Base-by-base conservation (phyloP, 164 flowering plant species). In the Euptelea pleiosperma region DNA sequence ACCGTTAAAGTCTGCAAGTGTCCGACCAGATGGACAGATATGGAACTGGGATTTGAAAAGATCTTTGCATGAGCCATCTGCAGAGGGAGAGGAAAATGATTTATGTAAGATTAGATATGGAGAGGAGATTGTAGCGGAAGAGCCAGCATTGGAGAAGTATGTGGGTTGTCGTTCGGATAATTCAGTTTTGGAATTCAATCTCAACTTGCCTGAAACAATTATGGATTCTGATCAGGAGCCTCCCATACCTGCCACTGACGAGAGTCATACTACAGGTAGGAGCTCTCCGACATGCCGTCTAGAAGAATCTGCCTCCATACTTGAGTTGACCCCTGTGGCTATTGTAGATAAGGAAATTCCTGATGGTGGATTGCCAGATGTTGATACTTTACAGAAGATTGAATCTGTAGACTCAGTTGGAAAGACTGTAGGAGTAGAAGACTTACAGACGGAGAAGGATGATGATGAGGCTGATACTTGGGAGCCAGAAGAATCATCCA, bases 1-100 rank as follows among this genome's bases (percentile, higher is more conserved):
- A 21, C 99, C 97, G 10, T 68, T 94, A 53, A 88, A 82, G 57
- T 94, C 97, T 61, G 88, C 87, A 30, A 82, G 74, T 70, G 61
- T 65, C 24, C 66, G 63, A 48, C 30, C 49, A 28, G 82, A 82
- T 68, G 63, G 74, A 44, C 82, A 77, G 51, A 65, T 19, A 6
- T 79, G 76, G 81, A 69, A 65, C 66, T 78, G 72, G 87, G 89
- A 80, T 56, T 22, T 53, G 12, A 67, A 67, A 42, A 55, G 44
- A 6, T 24, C 46, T 57, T 26, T 62, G 30, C 48, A 71, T 9
- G 82, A 73, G 48, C 8, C 68, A 61, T 48, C 52, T 39, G 22
- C 15, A n/a, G 73, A 74, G 63, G 61, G 59, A 41, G 73, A 69
- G 42, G 76, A 68, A 50, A 37, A 8, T 64, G 73, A 75, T 61